Base-by-base conservation (phyloP, 2,329 filamentous ascomycete genomes). In the Beauveria australis region DNA sequence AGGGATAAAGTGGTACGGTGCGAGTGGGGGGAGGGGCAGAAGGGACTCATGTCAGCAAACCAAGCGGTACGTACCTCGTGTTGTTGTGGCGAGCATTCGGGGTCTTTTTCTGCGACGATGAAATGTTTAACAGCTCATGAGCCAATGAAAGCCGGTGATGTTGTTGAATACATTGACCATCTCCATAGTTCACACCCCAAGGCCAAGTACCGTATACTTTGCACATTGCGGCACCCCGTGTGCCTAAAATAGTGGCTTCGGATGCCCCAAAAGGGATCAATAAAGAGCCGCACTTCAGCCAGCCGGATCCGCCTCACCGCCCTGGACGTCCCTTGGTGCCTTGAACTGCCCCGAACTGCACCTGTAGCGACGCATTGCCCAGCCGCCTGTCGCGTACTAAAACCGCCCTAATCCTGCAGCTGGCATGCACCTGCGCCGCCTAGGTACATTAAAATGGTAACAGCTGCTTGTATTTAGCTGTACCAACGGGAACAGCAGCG, bases 251-350 rank as follows among this genome's bases (percentile, higher is more conserved):
- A 37, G 33, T 37, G 33, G 33, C 33, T 37, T 37, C 33, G 12
- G 33, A 37, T 37, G 33, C 33, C 33, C 33, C 33, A 37, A 37
- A 53, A 53, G 41, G 51, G 58, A 60, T 60, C 59, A 61, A 57
- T 57, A 37, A 57, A 37, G 59, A 56, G 59, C 59, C 59, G 59
- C 40, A 57, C 33, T 52, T 61, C 53, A 61, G 53, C 59, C 47
- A 54, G 49, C 46, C 12, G 59, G 46, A 55, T 57, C 59, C 59
- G 53, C 53, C 40, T 52, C 59, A 61, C 59, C 59, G 59, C 59
- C 59, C 59, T 56, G 47, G 22, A 18, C 4, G 10, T 26, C 26
- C 10, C 16, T 43, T 55, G 41, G n/a, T 28, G 18, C 46, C 46
- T 52, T 5, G 37, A 19, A 9, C 41, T 43, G 16, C 18, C 26